Percentiles rank a stretch among this genome's conserved stretches.
phyloP scores from a whole-genome alignment of 495 filamentous ascomycete species.

The Penicillium goetzii region DNA sequence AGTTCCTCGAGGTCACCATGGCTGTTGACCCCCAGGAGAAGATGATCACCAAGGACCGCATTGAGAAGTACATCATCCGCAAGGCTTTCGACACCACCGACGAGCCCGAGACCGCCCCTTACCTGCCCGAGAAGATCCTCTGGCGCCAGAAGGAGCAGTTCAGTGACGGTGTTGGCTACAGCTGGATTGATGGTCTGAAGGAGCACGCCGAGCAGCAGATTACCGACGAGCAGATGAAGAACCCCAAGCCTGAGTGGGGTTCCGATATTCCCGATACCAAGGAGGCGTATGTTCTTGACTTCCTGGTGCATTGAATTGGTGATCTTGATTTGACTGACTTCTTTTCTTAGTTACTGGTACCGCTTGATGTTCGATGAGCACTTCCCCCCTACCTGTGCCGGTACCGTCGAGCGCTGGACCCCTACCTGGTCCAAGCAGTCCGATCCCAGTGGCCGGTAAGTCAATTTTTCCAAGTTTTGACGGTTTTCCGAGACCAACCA shows the following conservation, averaged over 20 bases:
- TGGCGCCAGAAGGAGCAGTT: conserved; percentile 99
- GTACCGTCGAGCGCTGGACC: conserved; percentile 93
- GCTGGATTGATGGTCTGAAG: conserved; percentile 97
- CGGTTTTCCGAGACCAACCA: neutral
- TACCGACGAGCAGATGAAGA: conserved; percentile 95
- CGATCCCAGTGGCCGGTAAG: conserved; percentile 90
- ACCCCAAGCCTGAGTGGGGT: conserved; percentile 95
- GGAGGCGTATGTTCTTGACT: conserved; percentile 72
- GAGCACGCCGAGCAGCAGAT: conserved; percentile 87
- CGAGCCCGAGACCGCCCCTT: conserved; percentile 75
- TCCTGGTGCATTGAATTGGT: neutral
- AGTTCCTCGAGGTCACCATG: conserved; percentile 92
- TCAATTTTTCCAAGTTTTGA: conserved; percentile 16
- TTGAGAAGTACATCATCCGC: conserved; percentile 96
- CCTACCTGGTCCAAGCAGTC: conserved; percentile 97
- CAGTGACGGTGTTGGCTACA: conserved; percentile 96
- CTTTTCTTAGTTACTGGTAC: conserved; percentile 80
- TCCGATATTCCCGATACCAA: conserved; percentile 90
- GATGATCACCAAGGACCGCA: conserved; percentile 86
- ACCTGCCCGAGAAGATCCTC: conserved; percentile 91
- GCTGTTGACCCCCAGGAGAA: conserved; percentile 91
- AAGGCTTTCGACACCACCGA: conserved; percentile 95
- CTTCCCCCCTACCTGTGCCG: conserved; percentile 89
- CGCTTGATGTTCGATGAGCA: conserved; percentile 97
- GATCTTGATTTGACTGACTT: conserved; percentile 31